These are phyloP conservation scores for Acanthamoeba quina DNA, from an alignment of 208 protist species.

Conservation along the genomic window DNA sequence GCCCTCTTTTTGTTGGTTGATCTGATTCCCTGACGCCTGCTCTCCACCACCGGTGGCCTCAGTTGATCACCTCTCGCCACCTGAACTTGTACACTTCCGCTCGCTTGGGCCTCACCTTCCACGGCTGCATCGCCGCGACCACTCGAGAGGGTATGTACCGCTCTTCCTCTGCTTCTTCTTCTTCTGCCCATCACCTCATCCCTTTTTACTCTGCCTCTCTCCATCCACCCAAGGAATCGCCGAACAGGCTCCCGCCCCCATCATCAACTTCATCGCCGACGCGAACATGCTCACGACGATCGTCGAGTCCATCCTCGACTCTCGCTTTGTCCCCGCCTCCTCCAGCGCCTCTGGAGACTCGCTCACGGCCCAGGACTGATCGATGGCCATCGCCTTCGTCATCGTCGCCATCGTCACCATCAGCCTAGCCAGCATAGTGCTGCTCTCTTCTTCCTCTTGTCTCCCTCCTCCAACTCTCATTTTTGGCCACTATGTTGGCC, in stretches of 20 bases:
- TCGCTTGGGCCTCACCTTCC: constrained; percentile 47
- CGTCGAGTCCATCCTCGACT: constrained; percentile 27
- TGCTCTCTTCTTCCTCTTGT: too few relatives aligned
- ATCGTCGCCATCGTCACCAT: too few relatives aligned
- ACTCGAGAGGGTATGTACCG: not conserved
- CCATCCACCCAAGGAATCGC: not conserved
- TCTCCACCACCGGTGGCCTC: not conserved
- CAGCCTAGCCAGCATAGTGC: too few relatives aligned
- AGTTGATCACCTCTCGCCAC: constrained; percentile 59
- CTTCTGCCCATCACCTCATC: not conserved
- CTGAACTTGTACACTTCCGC: constrained; percentile 15
- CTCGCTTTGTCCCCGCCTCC: not conserved
- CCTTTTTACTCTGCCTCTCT: not conserved
- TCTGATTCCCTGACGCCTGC: not conserved
- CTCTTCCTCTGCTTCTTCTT: not conserved
- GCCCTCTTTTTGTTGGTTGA: not conserved
- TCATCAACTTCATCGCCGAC: constrained; percentile 39
- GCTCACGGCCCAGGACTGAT: too few relatives aligned
- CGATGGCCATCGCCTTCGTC: too few relatives aligned
- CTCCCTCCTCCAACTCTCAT: too few relatives aligned
- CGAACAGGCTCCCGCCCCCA: not conserved
- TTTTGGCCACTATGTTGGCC: too few relatives aligned
- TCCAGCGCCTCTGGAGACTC: too few relatives aligned
- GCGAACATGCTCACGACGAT: not conserved
- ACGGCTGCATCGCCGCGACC: not conserved